phyloP scores from a whole-genome alignment of 768 basidiomycete genomes.

The Trametes villosa region DNA sequence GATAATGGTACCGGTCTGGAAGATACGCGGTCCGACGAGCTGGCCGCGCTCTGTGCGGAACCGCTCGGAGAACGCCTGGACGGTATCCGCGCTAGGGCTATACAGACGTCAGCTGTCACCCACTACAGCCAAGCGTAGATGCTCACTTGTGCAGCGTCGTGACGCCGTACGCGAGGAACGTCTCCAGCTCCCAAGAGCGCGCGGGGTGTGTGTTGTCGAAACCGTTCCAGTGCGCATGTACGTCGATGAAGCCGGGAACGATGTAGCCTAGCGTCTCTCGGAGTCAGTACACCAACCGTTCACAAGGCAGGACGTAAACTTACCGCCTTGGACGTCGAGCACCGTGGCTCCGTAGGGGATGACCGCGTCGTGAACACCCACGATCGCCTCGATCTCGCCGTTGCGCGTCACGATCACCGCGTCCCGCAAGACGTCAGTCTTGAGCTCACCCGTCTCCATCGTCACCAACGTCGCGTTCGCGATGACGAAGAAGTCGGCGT shows the following conservation, averaged over 20 bases:
- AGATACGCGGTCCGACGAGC: conserved; percentile 72
- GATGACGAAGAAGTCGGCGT: conserved; percentile 57
- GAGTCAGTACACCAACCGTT: background rate
- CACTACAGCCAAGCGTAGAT: background rate
- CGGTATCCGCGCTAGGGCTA: conserved; percentile 69
- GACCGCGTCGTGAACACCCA: conserved; percentile 42
- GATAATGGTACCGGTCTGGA: conserved; percentile 68
- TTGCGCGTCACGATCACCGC: conserved; percentile 58
- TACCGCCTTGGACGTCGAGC: conserved; percentile 67
- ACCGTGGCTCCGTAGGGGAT: conserved; percentile 37
- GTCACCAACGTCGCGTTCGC: conserved; percentile 72
- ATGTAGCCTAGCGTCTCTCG: conserved; percentile 56
- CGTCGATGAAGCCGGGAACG: conserved; percentile 75
- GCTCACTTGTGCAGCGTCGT: conserved; percentile 78
- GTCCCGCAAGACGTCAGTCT: conserved; percentile 53
- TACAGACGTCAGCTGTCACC: background rate
- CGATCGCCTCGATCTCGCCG: conserved; percentile 53
- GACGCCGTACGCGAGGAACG: conserved; percentile 76
- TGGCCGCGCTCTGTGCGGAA: conserved; percentile 70
- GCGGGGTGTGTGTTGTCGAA: conserved; percentile 57
- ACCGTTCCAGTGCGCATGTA: conserved; percentile 76
- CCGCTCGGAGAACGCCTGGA: conserved; percentile 66
- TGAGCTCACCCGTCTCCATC: conserved; percentile 59
- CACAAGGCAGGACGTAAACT: background rate
- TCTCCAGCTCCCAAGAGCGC: conserved; percentile 74